Conservation (phyloP, 1,139 yeast genomes). For the Geotrichum carabidarum region DNA sequence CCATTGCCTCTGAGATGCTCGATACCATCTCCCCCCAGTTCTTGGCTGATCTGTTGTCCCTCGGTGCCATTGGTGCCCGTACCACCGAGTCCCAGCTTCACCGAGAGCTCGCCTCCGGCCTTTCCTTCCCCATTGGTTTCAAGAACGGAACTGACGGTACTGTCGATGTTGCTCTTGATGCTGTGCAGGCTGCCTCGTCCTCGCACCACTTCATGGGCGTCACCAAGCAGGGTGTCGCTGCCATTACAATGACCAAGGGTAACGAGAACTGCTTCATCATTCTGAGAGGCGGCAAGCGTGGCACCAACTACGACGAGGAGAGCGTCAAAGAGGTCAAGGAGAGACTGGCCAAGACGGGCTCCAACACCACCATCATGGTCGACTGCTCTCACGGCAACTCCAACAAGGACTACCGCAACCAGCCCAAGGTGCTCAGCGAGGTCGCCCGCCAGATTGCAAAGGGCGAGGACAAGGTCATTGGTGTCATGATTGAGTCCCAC, state of each 20-base stretch:
- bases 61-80: constrained; percentile 98
- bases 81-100: constrained; percentile 97
- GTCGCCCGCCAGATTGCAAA: constrained; percentile 74
- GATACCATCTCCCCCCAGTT: constrained; percentile 97
- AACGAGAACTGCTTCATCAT: constrained; percentile 71
- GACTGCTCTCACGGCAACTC: constrained; percentile 99
- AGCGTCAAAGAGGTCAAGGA: constrained; percentile 73
- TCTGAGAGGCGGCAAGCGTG: constrained; percentile 90
- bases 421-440: constrained; percentile 74
- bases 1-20: constrained; percentile 96
- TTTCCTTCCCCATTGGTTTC: constrained; percentile 97
- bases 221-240: constrained; percentile 93
- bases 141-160: constrained; percentile 98
- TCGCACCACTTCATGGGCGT: constrained; percentile 96
- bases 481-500: constrained; percentile 94
- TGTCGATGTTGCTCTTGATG: constrained; percentile 88
- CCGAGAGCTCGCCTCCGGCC: constrained; percentile 93
- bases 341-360: constrained; percentile 41
- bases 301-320: constrained; percentile 83
- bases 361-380: constrained; percentile 63
- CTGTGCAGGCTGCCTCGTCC: constrained; percentile 84
- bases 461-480: constrained; percentile 68
- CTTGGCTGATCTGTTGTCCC: constrained; percentile 81
- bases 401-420: constrained; percentile 86
- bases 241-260: constrained; percentile 93